These are phyloP conservation scores for Fomitopsis serialis DNA, from an alignment of 768 basidiomycete genomes.

Conservation along the genomic window DNA sequence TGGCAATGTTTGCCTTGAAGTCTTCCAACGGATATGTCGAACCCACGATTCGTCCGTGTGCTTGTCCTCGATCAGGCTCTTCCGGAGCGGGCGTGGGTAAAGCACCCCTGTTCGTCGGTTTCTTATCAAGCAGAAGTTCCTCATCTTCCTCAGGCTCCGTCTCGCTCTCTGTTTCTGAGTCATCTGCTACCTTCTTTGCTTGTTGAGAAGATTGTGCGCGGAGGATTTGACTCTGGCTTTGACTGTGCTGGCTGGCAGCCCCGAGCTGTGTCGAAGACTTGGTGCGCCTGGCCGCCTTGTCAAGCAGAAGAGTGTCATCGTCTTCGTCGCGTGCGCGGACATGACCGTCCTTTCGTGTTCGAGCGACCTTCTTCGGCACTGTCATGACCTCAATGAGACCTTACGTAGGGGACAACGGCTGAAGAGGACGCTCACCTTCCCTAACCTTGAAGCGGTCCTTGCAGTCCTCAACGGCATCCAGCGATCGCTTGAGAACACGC, in stretches of 20 bases:
- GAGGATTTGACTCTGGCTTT: constrained; percentile 24
- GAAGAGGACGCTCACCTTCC: constrained; percentile 44
- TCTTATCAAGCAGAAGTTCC: constrained; percentile 22
- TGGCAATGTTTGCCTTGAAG: constrained; percentile 63
- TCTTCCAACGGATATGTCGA: constrained; percentile 69
- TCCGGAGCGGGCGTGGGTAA: constrained; percentile 36
- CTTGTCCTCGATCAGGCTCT: constrained; percentile 44
- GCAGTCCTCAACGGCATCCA: constrained; percentile 51
- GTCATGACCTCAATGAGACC: background rate
- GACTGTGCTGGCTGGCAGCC: constrained; percentile 10
- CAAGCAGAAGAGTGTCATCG: constrained; percentile 56
- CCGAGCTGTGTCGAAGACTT: constrained; percentile 15
- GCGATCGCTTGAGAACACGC: constrained; percentile 56
- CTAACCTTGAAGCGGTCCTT: constrained; percentile 70
- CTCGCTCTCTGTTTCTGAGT: constrained; percentile 51
- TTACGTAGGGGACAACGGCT: background rate
- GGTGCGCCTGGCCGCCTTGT: constrained; percentile 27
- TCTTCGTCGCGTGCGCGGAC: constrained; percentile 56
- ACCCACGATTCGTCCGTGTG: constrained; percentile 72
- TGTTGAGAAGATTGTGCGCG: constrained; percentile 7
- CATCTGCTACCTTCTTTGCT: constrained; percentile 13
- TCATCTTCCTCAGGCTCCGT: constrained; percentile 32
- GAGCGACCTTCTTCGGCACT: constrained; percentile 63
- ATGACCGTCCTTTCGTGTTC: constrained; percentile 58
- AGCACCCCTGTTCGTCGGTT: constrained; percentile 44